phyloP scores from a whole-genome alignment of 2,329 filamentous ascomycete genomes.

The Rutstroemia sp. region DNA sequence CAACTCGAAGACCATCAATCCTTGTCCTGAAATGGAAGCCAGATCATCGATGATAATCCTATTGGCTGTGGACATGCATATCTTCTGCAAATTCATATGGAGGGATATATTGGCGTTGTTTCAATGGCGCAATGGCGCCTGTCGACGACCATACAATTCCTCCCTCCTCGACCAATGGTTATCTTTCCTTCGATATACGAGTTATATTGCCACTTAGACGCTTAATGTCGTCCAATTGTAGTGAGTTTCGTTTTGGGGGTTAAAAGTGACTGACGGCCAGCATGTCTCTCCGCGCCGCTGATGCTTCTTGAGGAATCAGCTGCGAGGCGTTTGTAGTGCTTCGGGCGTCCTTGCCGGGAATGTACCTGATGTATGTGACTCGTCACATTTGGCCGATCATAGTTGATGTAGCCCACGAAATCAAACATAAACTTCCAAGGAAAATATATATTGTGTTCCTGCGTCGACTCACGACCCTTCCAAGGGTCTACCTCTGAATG shows the following conservation, averaged over 20 bases:
- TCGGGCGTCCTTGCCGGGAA: slow-evolving; percentile 1
- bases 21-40: background rate
- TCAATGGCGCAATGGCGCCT: slow-evolving; percentile 1
- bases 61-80: background rate
- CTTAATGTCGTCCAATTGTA: background rate
- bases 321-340: slow-evolving; percentile 7
- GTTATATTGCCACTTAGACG: slow-evolving; percentile 3
- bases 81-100: background rate
- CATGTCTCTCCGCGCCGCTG: slow-evolving; percentile 6
- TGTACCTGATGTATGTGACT: slow-evolving; percentile 11
- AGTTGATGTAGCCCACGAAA: slow-evolving; percentile 2
- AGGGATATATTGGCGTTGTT: background rate
- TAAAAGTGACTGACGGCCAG: background rate
- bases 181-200: slow-evolving; percentile 3
- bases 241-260: background rate
- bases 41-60: background rate
- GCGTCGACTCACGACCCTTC: slow-evolving; percentile 4
- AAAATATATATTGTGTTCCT: slow-evolving; percentile 8
- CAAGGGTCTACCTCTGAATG: slow-evolving; percentile 5
- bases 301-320: slow-evolving; percentile 1
- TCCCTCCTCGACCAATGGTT: background rate
- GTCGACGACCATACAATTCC: background rate
- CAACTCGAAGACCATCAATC: slow-evolving; percentile 1
- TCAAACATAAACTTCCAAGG: slow-evolving; percentile 8
- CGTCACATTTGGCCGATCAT: slow-evolving; percentile 10